Percentiles rank a stretch among this genome's conserved stretches.
These are phyloP conservation scores for Physocladia obscura DNA, from an alignment of 192 early-diverging fungal species.

Conservation along the genomic window DNA sequence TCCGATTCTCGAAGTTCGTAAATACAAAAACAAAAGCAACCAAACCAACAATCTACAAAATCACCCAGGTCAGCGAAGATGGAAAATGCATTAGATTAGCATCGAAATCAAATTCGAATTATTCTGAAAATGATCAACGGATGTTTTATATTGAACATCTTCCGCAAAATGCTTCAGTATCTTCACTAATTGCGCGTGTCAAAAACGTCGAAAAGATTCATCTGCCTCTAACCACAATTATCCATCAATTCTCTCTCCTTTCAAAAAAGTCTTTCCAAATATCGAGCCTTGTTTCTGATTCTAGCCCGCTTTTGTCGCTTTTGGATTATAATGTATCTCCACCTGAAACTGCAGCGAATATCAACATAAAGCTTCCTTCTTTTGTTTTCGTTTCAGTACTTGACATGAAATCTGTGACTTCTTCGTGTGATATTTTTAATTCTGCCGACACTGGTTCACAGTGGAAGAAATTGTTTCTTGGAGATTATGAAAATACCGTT, in stretches of 20 bases:
- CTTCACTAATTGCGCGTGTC: background rate
- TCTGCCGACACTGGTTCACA: no score
- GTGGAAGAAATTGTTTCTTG: no score
- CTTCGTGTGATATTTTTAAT: no score
- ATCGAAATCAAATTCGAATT: no score
- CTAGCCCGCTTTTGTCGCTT: background rate
- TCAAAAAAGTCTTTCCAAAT: conserved; percentile 9
- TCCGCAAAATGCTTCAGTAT: background rate
- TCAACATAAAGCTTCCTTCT: background rate
- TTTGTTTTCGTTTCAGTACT: conserved; percentile 8
- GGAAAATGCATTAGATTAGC: conserved; percentile 15
- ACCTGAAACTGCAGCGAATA: background rate
- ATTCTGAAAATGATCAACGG: no score
- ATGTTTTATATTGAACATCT: conserved; percentile 7
- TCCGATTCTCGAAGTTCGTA: no score
- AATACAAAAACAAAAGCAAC: no score
- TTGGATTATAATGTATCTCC: background rate
- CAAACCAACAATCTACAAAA: no score
- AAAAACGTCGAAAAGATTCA: background rate
- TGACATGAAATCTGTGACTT: no score
- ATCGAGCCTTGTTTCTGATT: no score
- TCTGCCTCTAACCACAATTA: conserved; percentile 1
- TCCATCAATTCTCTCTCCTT: background rate
- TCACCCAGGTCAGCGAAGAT: conserved; percentile 22
- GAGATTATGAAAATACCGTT: no score